Evolutionary conservation across 2,329 filamentous ascomycete species (phyloP).

Genomic region (Drechslerella coelobrocha): DNA sequence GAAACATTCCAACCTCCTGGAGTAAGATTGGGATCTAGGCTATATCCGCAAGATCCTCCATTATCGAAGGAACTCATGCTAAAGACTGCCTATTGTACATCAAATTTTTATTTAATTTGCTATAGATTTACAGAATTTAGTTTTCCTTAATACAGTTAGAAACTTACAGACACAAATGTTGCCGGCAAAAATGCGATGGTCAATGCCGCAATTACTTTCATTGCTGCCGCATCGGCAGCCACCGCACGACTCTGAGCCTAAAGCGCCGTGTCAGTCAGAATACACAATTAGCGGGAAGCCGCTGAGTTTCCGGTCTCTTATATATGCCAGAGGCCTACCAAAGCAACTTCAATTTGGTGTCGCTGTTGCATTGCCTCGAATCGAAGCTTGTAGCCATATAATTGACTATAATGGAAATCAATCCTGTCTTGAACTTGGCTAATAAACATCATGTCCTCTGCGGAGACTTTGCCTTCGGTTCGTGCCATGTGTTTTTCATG

Average conservation of each 20-base stretch:
- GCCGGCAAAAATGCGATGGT: conserved; percentile 20
- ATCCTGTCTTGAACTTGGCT: conserved; percentile 9
- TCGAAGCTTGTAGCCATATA: conserved; percentile 10
- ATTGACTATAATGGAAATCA: conserved; percentile 11
- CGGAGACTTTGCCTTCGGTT: neutral
- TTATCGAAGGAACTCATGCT: conserved; percentile 25
- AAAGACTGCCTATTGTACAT: conserved; percentile 5
- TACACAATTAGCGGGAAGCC: too few relatives aligned
- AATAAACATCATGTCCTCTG: neutral
- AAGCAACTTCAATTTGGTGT: conserved; percentile 12
- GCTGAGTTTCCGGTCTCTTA: too few relatives aligned
- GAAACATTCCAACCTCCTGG: conserved; percentile 1
- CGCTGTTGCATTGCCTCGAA: conserved; percentile 16
- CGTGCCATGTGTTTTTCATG: neutral
- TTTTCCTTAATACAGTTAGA: too few relatives aligned
- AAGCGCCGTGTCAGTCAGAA: too few relatives aligned
- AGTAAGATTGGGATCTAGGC: neutral
- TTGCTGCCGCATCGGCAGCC: conserved; percentile 16
- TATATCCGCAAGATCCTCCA: neutral
- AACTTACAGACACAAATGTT: conserved; percentile 29
- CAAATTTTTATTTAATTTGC: neutral
- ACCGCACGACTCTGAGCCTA: conserved; percentile 21
- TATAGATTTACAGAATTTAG: neutral
- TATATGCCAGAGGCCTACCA: conserved; percentile 8
- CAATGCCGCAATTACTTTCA: conserved; percentile 17